Percentiles rank a stretch among this genome's conserved stretches.
These are phyloP conservation scores for Sicyos baderoa DNA, from an alignment of 306 rosid species.

Conservation along the genomic window DNA sequence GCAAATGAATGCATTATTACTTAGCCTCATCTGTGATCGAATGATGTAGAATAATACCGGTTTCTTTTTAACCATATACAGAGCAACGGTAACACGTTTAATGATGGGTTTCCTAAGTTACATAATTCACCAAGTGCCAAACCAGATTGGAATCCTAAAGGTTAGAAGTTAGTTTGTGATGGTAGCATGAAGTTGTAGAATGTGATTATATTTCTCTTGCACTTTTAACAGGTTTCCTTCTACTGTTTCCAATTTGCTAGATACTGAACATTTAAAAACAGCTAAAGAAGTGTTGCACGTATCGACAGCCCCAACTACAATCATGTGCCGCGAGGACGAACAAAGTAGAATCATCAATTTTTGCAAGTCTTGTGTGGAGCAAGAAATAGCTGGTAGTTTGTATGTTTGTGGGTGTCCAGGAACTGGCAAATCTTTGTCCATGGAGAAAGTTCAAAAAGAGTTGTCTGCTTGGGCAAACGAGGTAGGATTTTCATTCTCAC, in stretches of 20 bases:
- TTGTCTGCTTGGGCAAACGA: constrained; percentile 56
- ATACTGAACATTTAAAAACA: constrained; percentile 44
- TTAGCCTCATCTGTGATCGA: background rate
- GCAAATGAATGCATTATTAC: background rate
- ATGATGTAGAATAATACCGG: background rate
- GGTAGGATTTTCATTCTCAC: constrained; percentile 26
- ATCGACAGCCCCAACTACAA: constrained; percentile 50
- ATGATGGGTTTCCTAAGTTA: constrained; percentile 19
- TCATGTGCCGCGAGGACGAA: constrained; percentile 69
- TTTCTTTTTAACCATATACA: constrained; percentile 23
- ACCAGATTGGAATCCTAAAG: constrained; percentile 58
- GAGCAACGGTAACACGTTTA: constrained; percentile 25
- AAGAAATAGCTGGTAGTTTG: constrained; percentile 65
- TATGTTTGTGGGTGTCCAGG: constrained; percentile 90
- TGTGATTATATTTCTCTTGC: background rate
- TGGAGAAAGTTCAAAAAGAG: constrained; percentile 53
- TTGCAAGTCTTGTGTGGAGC: constrained; percentile 56
- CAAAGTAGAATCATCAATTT: constrained; percentile 61
- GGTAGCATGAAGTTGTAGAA: background rate
- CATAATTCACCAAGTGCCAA: constrained; percentile 22
- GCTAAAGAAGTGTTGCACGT: constrained; percentile 72
- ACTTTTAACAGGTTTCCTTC: background rate
- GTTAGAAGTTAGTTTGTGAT: constrained; percentile 23
- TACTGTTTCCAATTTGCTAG: constrained; percentile 28
- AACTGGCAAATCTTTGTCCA: constrained; percentile 71